Evolutionary conservation across 1,284 basidiomycete genomes (phyloP), one percentile per base, ranked within the genome.

Genomic region (Sanguinoderma infundibulare): DNA sequence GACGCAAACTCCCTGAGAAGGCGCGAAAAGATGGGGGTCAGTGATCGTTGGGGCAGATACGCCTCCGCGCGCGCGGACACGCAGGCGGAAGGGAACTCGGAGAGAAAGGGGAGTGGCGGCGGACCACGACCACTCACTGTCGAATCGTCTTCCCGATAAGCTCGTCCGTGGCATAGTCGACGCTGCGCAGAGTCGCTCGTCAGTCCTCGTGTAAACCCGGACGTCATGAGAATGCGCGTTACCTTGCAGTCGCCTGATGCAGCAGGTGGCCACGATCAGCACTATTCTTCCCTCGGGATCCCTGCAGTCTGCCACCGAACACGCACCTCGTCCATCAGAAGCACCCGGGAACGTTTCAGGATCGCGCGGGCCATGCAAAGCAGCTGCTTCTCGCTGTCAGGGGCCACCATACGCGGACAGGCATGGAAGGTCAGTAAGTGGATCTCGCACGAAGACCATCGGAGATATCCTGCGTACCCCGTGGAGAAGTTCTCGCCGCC

Each of bases 401-500:
- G 28, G 28, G 28, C 22, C 42, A 46, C 30, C 28, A 49, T 26
- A 49, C 46, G 28, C 28, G 14, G 24, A 36, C 24, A 20, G 20
- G 28, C 30, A 34, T 54, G 24, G 38, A n/a, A 22, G 26, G 26
- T n/a, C 15, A 39, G 34, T 49, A 42, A 5, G 52, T 57, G 52
- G 47, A 47, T 58, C 50, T 32, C 66, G 91, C 89, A 67, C 96
- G 94, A 60, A 95, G 91, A 1, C 79, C 79, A 67, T 91, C 94
- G 73, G 42, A 96, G 96, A 76, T 97, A 97, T n/a, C 47, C 96
- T n/a, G 32, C 49, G 49, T 94, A 20, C 94, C 94, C 2, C 89
- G 65, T 95, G 95, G 35, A 95, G 73, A 97, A 96, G 76, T 97
- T 98, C 47, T 96, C 95, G n/a, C 95, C 95, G 1, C 90, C 90